Evolutionary conservation across 345 rosid genomes (phyloP).

Genomic region (Cardamine occulta): DNA sequence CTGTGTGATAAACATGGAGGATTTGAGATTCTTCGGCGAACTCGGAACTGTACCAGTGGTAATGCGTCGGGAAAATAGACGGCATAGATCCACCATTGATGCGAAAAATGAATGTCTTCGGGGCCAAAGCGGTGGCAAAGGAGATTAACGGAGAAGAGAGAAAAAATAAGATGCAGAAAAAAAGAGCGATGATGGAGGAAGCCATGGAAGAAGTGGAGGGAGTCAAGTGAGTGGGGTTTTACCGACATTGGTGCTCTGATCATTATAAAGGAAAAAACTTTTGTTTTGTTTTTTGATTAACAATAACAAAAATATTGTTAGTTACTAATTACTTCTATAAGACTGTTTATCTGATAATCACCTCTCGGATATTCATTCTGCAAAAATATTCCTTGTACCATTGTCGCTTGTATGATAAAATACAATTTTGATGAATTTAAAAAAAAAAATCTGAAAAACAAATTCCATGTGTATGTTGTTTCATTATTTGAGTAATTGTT

Average conservation of each 20-base stretch:
- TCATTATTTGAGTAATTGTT: neutral
- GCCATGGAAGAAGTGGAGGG: constrained; percentile 33
- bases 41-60: constrained; percentile 83
- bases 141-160: constrained; percentile 31
- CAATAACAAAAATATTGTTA: no score
- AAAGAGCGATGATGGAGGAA: constrained; percentile 38
- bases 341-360: neutral
- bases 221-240: constrained; percentile 43
- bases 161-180: constrained; percentile 23
- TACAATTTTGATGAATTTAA: neutral
- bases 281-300: neutral
- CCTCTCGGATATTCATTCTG: neutral
- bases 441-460: no score
- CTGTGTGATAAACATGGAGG: constrained; percentile 82
- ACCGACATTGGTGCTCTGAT: constrained; percentile 36
- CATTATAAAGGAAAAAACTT: constrained; percentile 28
- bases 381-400: constrained; percentile 29
- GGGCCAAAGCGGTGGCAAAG: constrained; percentile 9
- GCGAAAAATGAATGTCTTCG: constrained; percentile 72
- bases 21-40: constrained; percentile 63
- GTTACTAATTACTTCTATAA: neutral
- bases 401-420: constrained; percentile 22
- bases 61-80: constrained; percentile 78
- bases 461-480: neutral
- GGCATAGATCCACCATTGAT: constrained; percentile 75